Percentiles rank a stretch among this genome's conserved stretches.
phyloP scores from a whole-genome alignment of 805 yeast species.

The Diddensiella transvaalensis region DNA sequence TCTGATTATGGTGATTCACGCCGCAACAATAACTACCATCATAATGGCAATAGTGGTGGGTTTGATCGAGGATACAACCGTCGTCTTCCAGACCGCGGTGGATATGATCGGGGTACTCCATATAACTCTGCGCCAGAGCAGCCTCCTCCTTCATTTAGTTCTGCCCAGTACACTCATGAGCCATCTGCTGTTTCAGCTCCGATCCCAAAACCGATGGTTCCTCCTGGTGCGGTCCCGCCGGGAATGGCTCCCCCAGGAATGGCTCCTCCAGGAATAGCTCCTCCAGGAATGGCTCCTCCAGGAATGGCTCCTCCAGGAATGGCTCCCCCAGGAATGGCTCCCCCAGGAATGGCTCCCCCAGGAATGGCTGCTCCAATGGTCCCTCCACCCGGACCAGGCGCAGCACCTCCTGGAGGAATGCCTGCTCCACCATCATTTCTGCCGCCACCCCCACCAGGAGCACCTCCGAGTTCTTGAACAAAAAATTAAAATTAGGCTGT shows the following conservation, averaged over 20 bases:
- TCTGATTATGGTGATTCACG: too few species aligned
- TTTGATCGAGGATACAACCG: slow-evolving; percentile 2
- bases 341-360: slow-evolving; percentile 18
- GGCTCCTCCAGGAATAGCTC: slow-evolving; percentile 18
- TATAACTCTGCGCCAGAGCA: too few species aligned
- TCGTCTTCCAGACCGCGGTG: slow-evolving; percentile 11
- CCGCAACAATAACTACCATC: slow-evolving; percentile 3
- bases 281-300: slow-evolving; percentile 30
- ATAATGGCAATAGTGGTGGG: not conserved
- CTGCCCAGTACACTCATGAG: too few species aligned
- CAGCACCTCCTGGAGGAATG: slow-evolving; percentile 12
- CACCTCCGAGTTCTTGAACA: slow-evolving; percentile 13
- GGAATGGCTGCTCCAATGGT: slow-evolving; percentile 8
- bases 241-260: slow-evolving; percentile 27
- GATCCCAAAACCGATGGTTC: too few species aligned
- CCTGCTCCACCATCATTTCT: slow-evolving; percentile 22
- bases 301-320: slow-evolving; percentile 28
- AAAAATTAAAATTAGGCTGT: too few species aligned
- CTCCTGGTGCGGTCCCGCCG: slow-evolving; percentile 31
- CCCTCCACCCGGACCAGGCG: slow-evolving; percentile 14
- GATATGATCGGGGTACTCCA: not conserved
- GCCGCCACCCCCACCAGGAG: slow-evolving; percentile 22
- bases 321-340: slow-evolving; percentile 26
- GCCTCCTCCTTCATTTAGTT: too few species aligned
- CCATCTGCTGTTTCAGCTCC: too few species aligned